These are phyloP conservation scores for Trametes coccinea DNA, from an alignment of 768 basidiomycete species.

Conservation along the genomic window DNA sequence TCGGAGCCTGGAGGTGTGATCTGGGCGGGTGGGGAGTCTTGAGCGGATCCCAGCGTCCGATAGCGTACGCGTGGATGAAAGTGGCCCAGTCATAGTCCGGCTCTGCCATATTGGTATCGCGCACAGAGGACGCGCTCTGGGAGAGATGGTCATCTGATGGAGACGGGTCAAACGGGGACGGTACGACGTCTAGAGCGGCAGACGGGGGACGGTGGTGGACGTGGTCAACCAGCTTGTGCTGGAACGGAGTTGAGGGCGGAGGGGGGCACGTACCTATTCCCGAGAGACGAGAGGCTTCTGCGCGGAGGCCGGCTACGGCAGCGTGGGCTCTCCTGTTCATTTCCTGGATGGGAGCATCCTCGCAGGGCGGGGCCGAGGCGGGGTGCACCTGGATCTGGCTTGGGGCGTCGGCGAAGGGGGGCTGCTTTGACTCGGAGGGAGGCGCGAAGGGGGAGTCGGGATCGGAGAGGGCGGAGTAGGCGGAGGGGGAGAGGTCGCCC, in stretches of 20 bases:
- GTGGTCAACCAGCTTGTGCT: neutral
- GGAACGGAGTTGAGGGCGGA: neutral
- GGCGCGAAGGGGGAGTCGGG: neutral
- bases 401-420: neutral
- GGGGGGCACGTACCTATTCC: slow-evolving; percentile 24
- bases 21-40: slow-evolving; percentile 62
- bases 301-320: slow-evolving; percentile 29
- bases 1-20: slow-evolving; percentile 33
- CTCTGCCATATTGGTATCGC: slow-evolving; percentile 24
- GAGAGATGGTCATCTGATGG: slow-evolving; percentile 27
- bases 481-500: slow-evolving; percentile 19
- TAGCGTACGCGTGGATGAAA: slow-evolving; percentile 75
- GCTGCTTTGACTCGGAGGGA: too few species aligned
- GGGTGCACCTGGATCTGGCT: neutral
- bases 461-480: slow-evolving; percentile 10
- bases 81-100: slow-evolving; percentile 66
- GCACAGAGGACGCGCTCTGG: slow-evolving; percentile 18
- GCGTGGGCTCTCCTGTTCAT: slow-evolving; percentile 30
- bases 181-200: slow-evolving; percentile 20
- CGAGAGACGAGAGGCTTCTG: slow-evolving; percentile 29
- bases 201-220: neutral
- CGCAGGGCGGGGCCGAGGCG: neutral
- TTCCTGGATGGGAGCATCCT: slow-evolving; percentile 25
- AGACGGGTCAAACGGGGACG: slow-evolving; percentile 33
- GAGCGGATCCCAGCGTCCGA: slow-evolving; percentile 80